These are phyloP conservation scores for Emericellopsis terricola DNA, from an alignment of 495 filamentous ascomycete genomes.

Conservation along the genomic window DNA sequence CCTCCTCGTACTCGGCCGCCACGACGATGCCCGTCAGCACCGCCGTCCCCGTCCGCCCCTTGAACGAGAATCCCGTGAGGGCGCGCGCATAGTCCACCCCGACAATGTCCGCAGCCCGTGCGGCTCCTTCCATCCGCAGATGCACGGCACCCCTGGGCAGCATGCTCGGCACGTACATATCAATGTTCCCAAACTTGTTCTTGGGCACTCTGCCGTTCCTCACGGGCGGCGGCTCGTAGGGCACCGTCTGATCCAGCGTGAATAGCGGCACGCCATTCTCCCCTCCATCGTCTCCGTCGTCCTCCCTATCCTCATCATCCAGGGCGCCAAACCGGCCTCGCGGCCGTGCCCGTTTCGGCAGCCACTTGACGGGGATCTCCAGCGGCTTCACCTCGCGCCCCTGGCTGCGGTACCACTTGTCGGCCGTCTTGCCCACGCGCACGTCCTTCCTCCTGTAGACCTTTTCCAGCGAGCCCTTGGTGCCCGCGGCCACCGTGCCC, in stretches of 20 bases:
- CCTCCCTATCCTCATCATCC: constrained; percentile 14
- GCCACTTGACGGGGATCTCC: constrained; percentile 60
- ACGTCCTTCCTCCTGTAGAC: constrained; percentile 74
- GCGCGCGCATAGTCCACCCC: constrained; percentile 80
- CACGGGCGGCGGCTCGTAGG: constrained; percentile 61
- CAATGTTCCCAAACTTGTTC: constrained; percentile 78
- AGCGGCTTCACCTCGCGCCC: constrained; percentile 57
- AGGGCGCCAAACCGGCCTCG: constrained; percentile 14
- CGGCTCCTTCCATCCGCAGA: constrained; percentile 38
- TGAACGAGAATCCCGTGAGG: constrained; percentile 78
- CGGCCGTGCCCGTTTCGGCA: constrained; percentile 21
- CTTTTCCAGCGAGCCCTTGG: constrained; percentile 29
- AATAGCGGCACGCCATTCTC: constrained; percentile 43
- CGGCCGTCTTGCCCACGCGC: constrained; percentile 48
- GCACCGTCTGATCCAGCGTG: constrained; percentile 53
- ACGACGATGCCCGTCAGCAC: constrained; percentile 61
- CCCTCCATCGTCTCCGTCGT: constrained; percentile 21
- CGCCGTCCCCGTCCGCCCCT: constrained; percentile 64
- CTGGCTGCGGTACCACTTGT: constrained; percentile 77
- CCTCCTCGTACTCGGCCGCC: constrained; percentile 49
- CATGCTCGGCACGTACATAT: constrained; percentile 88
- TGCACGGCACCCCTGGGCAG: constrained; percentile 67
- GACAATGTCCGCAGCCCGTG: constrained; percentile 53
- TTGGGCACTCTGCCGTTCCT: constrained; percentile 57
- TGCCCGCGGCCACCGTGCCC: constrained; percentile 62